Base-by-base conservation (phyloP, 495 filamentous ascomycete genomes). In the Penicillium dipodomyicola region DNA sequence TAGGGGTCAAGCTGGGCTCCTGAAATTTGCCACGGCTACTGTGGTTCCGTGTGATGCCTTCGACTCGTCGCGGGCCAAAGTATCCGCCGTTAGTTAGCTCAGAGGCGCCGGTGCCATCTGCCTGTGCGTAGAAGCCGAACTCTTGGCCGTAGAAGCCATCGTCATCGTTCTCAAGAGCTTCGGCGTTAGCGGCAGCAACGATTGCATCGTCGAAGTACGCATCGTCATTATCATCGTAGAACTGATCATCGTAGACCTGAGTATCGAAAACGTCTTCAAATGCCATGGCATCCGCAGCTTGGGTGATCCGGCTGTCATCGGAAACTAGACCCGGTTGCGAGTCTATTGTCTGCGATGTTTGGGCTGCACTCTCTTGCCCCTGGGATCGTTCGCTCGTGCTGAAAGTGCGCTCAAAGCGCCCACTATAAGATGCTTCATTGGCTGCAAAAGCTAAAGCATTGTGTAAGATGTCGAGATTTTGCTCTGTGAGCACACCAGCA, bases 111-210 rank as follows among this genome's bases (percentile, higher is more conserved):
- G 69, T 68, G 12, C 78, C 64, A 5, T 84, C 78, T n/a, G 84
- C 82, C 19, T 75, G 72, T 11, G 92, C 90, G 67, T 94, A 97
- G 72, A 98, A 98, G n/a, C 92, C 92, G 61, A 98, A 98, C 68
- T 98, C 94, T 60, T 92, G 87, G 3, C 94, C 95, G 66, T 98
- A 98, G 74, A 91, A 92, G 7, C 89, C 93, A 47, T 96, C 93
- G 15, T 86, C 85, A 62, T 98, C 94, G 59, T 89, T 90, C 44
- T 94, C 94, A 4, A 98, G 80, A 20, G 89, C 94, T 64, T 92
- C 91, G 6, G 93, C 93, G 61, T 98, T 98, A 19, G 94, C 94
- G 25, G 88, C 94, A 0, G 93, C 95, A 57, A 97, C 91, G 66
- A 98, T 95, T 41, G 84, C 80, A 60, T 96, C 91, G 63, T 97